These are phyloP conservation scores for Karstenula rhodostoma DNA, from an alignment of 2,329 filamentous ascomycete genomes.

Conservation along the genomic window DNA sequence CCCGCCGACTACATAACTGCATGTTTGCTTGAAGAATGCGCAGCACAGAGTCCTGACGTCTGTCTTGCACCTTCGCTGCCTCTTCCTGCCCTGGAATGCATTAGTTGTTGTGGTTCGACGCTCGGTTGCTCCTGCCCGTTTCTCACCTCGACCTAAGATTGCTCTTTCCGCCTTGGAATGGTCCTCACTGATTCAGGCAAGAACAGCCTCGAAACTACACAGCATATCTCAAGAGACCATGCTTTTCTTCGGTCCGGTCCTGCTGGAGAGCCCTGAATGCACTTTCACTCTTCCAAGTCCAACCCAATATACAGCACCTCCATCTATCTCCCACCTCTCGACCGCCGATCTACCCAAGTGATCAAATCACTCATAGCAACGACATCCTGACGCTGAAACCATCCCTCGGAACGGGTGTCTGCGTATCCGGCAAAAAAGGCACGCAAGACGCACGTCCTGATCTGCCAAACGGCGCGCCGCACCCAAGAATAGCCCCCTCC, in stretches of 20 bases:
- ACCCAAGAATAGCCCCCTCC: constrained; percentile 4
- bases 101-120: background rate
- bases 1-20: background rate
- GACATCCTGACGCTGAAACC: background rate
- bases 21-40: background rate
- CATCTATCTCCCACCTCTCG: too few species aligned
- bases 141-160: background rate
- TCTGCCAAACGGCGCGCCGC: constrained; percentile 2
- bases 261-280: too few species aligned
- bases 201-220: background rate
- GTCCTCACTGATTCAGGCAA: background rate
- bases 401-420: background rate
- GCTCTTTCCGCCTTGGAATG: constrained; percentile 2
- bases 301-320: too few species aligned
- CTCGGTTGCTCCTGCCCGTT: constrained; percentile 1
- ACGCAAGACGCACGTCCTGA: background rate
- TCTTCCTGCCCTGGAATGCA: background rate
- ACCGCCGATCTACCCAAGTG: too few species aligned
- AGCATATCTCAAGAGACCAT: too few species aligned
- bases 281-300: too few species aligned
- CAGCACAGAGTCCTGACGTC: background rate
- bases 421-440: background rate
- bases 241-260: too few species aligned
- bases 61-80: background rate
- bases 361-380: too few species aligned